phyloP scores from a whole-genome alignment of 2,329 filamentous ascomycete genomes.

The Biscogniauxia marginata region DNA sequence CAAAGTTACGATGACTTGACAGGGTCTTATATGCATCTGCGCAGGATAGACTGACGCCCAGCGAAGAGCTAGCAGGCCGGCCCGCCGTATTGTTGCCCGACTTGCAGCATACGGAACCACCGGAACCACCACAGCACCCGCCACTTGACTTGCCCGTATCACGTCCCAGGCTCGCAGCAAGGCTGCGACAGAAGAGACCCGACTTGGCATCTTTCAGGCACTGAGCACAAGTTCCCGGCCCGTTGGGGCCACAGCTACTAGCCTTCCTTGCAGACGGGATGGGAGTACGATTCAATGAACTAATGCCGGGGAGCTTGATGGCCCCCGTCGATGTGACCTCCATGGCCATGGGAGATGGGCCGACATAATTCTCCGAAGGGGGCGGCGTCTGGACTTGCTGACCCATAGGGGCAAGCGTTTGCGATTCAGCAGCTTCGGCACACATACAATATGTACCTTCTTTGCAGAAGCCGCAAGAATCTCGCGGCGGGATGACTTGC shows the following conservation, averaged over 20 bases:
- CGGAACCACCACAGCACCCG: slow-evolving; percentile 63
- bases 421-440: slow-evolving; percentile 54
- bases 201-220: slow-evolving; percentile 76
- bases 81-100: slow-evolving; percentile 26
- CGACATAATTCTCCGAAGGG: slow-evolving; percentile 60
- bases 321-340: slow-evolving; percentile 60
- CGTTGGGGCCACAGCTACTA: slow-evolving; percentile 59
- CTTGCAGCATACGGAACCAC: slow-evolving; percentile 66
- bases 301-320: slow-evolving; percentile 55
- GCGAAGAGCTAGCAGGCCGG: slow-evolving; percentile 25
- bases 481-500: slow-evolving; percentile 48
- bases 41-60: slow-evolving; percentile 63
- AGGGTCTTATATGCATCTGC: slow-evolving; percentile 78
- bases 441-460: slow-evolving; percentile 82
- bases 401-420: slow-evolving; percentile 40
- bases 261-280: slow-evolving; percentile 23
- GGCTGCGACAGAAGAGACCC: slow-evolving; percentile 78
- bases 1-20: slow-evolving; percentile 73
- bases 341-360: slow-evolving; percentile 55
- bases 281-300: slow-evolving; percentile 32
- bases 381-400: slow-evolving; percentile 57
- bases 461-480: slow-evolving; percentile 79
- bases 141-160: slow-evolving; percentile 34
- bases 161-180: slow-evolving; percentile 63
- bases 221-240: slow-evolving; percentile 76